Conservation (phyloP, 179 eudicot species). For the Sideroxylon spinosum region DNA sequence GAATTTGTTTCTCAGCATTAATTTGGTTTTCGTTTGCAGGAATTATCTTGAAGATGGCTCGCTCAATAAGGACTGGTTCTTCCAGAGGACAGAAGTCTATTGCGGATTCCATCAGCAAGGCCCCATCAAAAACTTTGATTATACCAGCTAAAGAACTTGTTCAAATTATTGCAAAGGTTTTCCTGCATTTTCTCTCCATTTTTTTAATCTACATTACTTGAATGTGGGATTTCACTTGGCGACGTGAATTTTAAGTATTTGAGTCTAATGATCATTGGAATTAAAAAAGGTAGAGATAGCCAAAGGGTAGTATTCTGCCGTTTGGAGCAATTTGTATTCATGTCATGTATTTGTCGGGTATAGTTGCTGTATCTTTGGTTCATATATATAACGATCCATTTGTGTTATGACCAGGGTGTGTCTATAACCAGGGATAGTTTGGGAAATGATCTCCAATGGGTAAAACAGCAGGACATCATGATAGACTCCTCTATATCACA, state of each 20-base stretch:
- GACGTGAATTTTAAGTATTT: neutral
- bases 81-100: constrained; percentile 43
- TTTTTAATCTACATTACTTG: neutral
- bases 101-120: constrained; percentile 50
- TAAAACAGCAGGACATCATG: constrained; percentile 70
- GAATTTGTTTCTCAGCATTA: neutral
- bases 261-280: neutral
- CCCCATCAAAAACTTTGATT: constrained; percentile 61
- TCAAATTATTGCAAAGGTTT: constrained; percentile 88
- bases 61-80: constrained; percentile 51
- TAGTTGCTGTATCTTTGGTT: constrained; percentile 11
- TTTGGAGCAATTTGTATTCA: neutral
- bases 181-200: constrained; percentile 8
- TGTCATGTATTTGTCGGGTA: neutral
- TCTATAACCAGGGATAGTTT: constrained; percentile 61
- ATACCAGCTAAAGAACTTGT: constrained; percentile 80
- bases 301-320: neutral
- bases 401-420: constrained; percentile 55
- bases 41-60: constrained; percentile 85
- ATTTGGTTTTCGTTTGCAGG: constrained; percentile 41
- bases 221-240: neutral
- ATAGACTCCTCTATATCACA: constrained; percentile 85
- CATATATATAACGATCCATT: neutral
- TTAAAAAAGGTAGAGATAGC: neutral
- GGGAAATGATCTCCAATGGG: constrained; percentile 51